Evolutionary conservation across 495 filamentous ascomycete genomes (phyloP).

Genomic region (Astrothelium macrocarpum): DNA sequence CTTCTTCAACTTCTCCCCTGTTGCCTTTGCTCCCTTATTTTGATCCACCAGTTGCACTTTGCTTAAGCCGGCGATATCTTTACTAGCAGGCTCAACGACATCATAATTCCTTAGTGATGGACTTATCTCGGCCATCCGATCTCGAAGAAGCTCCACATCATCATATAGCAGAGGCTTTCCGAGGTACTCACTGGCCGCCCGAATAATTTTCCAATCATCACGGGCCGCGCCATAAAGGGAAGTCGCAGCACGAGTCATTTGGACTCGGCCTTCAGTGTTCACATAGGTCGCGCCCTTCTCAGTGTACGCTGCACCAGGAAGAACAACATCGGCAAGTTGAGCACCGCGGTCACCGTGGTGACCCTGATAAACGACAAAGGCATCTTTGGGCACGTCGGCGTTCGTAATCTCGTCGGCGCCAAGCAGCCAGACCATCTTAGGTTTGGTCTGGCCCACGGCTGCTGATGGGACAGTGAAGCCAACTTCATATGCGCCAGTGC

Average conservation of each 20-base stretch:
- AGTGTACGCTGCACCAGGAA: slow-evolving; percentile 90
- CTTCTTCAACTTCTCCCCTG: slow-evolving; percentile 59
- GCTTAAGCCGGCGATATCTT: slow-evolving; percentile 50
- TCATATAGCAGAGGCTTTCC: slow-evolving; percentile 82
- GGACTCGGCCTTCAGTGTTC: slow-evolving; percentile 93
- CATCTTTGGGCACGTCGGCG: slow-evolving; percentile 78
- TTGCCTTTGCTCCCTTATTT: slow-evolving; percentile 73
- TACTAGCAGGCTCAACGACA: slow-evolving; percentile 65
- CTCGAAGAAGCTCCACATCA: slow-evolving; percentile 72
- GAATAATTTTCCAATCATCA: slow-evolving; percentile 98
- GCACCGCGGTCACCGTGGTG: slow-evolving; percentile 94
- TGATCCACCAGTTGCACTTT: slow-evolving; percentile 91
- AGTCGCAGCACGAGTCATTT: slow-evolving; percentile 82
- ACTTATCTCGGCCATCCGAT: slow-evolving; percentile 91
- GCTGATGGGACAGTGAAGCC: slow-evolving; percentile 81
- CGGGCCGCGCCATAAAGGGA: slow-evolving; percentile 76
- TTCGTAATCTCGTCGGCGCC: slow-evolving; percentile 83
- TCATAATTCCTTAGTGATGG: slow-evolving; percentile 84
- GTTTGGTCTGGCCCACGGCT: slow-evolving; percentile 64
- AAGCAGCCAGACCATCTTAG: slow-evolving; percentile 94
- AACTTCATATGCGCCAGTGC: slow-evolving; percentile 86
- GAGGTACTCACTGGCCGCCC: slow-evolving; percentile 84
- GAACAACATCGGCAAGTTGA: slow-evolving; percentile 83
- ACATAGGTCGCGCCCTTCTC: slow-evolving; percentile 96
- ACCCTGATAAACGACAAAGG: slow-evolving; percentile 95